These are phyloP conservation scores for Phytophthora sp. DNA, from an alignment of 352 stramenopile species.

Conservation along the genomic window DNA sequence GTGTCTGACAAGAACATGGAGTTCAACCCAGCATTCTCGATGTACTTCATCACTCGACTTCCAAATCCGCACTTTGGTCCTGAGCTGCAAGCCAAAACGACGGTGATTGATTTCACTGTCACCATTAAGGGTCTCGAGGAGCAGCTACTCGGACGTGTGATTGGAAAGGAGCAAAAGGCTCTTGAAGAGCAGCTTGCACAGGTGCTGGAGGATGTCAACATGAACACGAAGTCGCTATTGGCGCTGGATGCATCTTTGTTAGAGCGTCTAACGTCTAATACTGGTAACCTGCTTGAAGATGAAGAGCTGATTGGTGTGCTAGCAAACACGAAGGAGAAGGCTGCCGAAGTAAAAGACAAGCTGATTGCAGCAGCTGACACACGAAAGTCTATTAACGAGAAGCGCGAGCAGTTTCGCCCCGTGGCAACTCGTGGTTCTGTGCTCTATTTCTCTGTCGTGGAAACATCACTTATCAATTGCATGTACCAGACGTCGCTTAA, in stretches of 20 bases:
- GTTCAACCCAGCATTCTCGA: constrained; percentile 96
- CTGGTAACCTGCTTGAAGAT: constrained; percentile 97
- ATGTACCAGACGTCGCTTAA: constrained; percentile 99
- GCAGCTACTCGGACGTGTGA: constrained; percentile 97
- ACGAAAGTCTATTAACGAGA: constrained; percentile 97
- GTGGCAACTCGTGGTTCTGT: constrained; percentile 97
- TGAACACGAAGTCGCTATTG: constrained; percentile 97
- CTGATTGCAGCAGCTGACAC: constrained; percentile 97
- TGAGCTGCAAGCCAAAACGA: constrained; percentile 98
- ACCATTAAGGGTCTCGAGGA: constrained; percentile 97
- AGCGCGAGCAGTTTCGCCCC: constrained; percentile 97
- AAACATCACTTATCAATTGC: constrained; percentile 98
- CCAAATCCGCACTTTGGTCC: constrained; percentile 98
- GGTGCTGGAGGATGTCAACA: constrained; percentile 98
- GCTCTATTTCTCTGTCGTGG: constrained; percentile 99
- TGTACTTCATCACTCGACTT: constrained; percentile 99
- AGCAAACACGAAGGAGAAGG: constrained; percentile 98
- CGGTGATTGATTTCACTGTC: constrained; percentile 98
- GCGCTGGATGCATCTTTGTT: constrained; percentile 96
- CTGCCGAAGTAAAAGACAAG: constrained; percentile 98
- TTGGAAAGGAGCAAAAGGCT: constrained; percentile 97
- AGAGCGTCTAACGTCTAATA: constrained; percentile 96
- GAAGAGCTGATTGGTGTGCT: constrained; percentile 98
- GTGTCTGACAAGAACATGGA: constrained; percentile 99
- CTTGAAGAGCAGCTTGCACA: constrained; percentile 98